phyloP scores from a whole-genome alignment of 2,329 filamentous ascomycete genomes.

The Claviceps spartinae region DNA sequence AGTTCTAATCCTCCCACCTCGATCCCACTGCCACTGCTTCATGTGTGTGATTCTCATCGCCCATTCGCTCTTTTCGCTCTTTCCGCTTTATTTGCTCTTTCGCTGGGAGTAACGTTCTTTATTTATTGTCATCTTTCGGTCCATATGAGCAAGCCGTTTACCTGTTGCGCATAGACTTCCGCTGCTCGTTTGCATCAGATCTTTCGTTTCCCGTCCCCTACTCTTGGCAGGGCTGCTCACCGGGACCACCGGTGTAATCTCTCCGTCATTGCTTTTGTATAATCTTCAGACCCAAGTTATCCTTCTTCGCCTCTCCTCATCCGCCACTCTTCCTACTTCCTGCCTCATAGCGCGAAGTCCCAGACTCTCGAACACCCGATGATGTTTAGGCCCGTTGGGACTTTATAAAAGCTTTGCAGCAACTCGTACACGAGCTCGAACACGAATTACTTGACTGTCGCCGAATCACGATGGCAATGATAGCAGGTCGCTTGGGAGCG shows the following conservation, averaged over 20 bases:
- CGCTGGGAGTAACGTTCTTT: neutral
- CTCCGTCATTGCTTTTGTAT: neutral
- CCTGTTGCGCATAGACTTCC: neutral
- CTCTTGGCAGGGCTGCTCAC: neutral
- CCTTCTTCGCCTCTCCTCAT: neutral
- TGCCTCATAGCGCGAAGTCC: neutral
- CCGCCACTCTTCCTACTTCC: neutral
- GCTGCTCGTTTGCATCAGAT: neutral
- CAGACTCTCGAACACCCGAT: constrained; percentile 1
- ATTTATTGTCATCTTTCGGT: neutral
- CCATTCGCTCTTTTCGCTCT: neutral
- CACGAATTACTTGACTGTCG: constrained; percentile 1
- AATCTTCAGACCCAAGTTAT: neutral
- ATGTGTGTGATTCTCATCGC: neutral
- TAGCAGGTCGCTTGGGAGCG: constrained; percentile 20
- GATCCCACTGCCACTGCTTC: neutral
- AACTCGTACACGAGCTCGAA: constrained; percentile 3
- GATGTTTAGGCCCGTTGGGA: constrained; percentile 10
- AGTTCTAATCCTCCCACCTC: neutral
- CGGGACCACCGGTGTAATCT: neutral
- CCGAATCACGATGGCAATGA: constrained; percentile 20
- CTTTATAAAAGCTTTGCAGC: constrained; percentile 10
- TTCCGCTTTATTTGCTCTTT: neutral
- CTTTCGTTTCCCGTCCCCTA: neutral
- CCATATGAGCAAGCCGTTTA: neutral